Evolutionary conservation across 805 yeast genomes (phyloP).

Genomic region (Candida nitratophila): DNA sequence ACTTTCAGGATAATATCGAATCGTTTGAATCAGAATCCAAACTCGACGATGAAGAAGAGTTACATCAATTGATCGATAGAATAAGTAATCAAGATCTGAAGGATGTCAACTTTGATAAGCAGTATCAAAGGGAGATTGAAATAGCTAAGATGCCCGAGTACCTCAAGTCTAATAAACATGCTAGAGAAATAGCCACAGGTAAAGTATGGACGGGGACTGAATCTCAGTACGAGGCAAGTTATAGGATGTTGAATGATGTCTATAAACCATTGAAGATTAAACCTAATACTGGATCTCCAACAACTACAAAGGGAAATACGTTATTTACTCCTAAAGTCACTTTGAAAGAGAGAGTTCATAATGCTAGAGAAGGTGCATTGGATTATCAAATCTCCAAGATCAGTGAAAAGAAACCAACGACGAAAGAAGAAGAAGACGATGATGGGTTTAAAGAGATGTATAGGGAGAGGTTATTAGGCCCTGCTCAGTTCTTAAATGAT

Average conservation of each 20-base stretch:
- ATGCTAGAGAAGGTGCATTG: constrained; percentile 58
- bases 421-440: constrained; percentile 31
- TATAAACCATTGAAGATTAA: constrained; percentile 30
- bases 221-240: constrained; percentile 33
- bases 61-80: constrained; percentile 20
- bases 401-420: constrained; percentile 11
- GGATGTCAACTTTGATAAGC: constrained; percentile 23
- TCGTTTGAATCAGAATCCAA: constrained; percentile 15
- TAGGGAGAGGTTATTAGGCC: constrained; percentile 56
- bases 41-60: constrained; percentile 26
- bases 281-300: neutral
- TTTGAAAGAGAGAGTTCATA: constrained; percentile 36
- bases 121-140: constrained; percentile 34
- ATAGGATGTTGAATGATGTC: constrained; percentile 51
- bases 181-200: constrained; percentile 41
- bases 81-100: constrained; percentile 21
- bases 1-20: neutral
- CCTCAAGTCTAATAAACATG: constrained; percentile 30
- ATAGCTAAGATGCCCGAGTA: constrained; percentile 34
- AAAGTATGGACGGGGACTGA: constrained; percentile 59
- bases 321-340: constrained; percentile 11
- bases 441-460: constrained; percentile 52
- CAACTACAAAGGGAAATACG: neutral
- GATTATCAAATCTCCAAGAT: constrained; percentile 53
- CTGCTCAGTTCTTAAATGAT: constrained; percentile 38